Base-by-base conservation (phyloP, 2,329 filamentous ascomycete species). In the Davidsoniella virescens region DNA sequence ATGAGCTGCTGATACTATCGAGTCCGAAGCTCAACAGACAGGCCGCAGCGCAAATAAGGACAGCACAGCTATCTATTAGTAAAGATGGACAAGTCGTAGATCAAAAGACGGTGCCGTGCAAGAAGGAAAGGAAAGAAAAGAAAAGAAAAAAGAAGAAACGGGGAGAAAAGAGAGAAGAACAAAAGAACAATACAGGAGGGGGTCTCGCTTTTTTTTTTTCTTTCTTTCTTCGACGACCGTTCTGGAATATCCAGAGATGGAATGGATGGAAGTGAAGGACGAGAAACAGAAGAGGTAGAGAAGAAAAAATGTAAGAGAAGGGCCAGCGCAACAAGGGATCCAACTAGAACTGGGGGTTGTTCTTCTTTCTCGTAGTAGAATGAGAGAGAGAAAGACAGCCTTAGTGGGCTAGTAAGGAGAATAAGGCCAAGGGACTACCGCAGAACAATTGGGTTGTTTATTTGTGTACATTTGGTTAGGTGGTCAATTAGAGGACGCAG, bases 131-230 rank as follows among this genome's bases (percentile, higher is more conserved):
- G 41, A 51, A 48, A 46, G 37, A n/a, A 50, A 48, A 47, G 53
- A 56, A 18, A 50, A 53, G 53, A 56, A 58, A 47, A 43, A 39
- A 47, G 44, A 33, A 47, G 41, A 47, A 46, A 46, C 17, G 25
- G 20, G 25, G 48, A 44, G 38, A 48, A 48, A 47, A 48, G 46
- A 41, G 20, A 48, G 39, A 48, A 39, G 38, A 29, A 23, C 38
- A 41, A 41, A 48, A 41, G 14, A 26, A 48, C 26, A 40, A 41
- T 39, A 41, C 41, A 48, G 40, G 9, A 33, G 47, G 8, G 40
- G n/a, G 43, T 23, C 20, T 23, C 38, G 43, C 26, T 37, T 26
- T 20, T 40, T 46, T 25, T 25, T 48, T 40, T 46, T 25, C 17
- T 48, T 20, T 17, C 36, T 25, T 23, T 45, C 36, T 37, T 42